phyloP scores from a whole-genome alignment of 257 asterid genomes.

The Lithospermum erythrorhizon region DNA sequence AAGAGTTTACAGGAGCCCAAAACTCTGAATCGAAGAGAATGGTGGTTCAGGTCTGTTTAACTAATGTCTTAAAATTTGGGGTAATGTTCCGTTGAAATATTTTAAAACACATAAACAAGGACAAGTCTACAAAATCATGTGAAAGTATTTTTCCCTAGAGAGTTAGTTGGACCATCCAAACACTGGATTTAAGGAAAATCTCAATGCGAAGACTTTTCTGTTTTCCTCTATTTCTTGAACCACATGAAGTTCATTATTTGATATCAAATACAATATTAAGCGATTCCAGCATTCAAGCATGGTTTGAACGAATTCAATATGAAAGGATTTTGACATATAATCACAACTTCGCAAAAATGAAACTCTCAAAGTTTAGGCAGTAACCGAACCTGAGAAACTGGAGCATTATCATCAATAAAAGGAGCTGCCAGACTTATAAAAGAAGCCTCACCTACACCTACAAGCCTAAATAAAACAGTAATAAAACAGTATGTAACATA shows the following conservation, averaged over 20 bases:
- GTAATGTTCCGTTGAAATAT: too few relatives aligned
- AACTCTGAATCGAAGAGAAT: background rate
- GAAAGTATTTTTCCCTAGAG: too few relatives aligned
- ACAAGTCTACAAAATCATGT: too few relatives aligned
- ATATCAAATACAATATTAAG: background rate
- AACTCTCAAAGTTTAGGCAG: background rate
- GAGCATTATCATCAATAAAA: slow-evolving; percentile 82
- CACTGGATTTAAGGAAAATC: background rate
- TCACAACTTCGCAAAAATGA: background rate
- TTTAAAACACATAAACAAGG: too few relatives aligned
- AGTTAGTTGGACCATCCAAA: background rate
- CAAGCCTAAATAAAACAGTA: slow-evolving; percentile 47
- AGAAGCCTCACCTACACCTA: slow-evolving; percentile 90
- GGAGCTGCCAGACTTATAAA: slow-evolving; percentile 86
- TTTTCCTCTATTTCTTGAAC: background rate
- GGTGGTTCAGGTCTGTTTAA: background rate
- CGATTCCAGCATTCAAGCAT: too few relatives aligned
- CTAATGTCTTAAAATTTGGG: too few relatives aligned
- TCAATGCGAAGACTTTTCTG: background rate
- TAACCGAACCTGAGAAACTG: slow-evolving; percentile 46
- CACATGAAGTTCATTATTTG: too few relatives aligned
- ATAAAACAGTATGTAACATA: slow-evolving; percentile 10
- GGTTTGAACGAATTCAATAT: background rate
- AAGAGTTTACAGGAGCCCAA: background rate
- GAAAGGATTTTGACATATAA: background rate